Conservation (phyloP, 768 basidiomycete species). For the Filobasidium floriforme region DNA sequence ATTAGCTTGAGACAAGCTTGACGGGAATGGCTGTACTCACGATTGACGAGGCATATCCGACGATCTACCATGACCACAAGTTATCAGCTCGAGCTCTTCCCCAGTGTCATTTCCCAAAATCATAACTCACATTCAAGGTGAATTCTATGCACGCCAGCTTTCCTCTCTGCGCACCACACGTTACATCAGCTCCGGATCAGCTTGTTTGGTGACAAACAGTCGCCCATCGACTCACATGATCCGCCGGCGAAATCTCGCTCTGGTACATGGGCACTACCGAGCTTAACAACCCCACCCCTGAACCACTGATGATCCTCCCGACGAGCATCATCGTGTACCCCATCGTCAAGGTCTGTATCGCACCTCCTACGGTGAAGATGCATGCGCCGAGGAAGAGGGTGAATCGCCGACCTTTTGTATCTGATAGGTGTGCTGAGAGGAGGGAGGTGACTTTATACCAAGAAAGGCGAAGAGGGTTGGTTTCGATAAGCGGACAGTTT, state of each 20-base stretch:
- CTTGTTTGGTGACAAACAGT: no score
- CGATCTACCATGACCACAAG: conserved; percentile 46
- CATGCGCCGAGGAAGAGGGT: conserved; percentile 75
- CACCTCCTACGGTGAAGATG: conserved; percentile 78
- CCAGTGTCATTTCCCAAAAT: not conserved
- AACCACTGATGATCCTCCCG: conserved; percentile 74
- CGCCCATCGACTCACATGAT: conserved; percentile 53
- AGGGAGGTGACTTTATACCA: conserved; percentile 65
- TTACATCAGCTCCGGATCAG: conserved; percentile 6
- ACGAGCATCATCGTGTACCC: conserved; percentile 75
- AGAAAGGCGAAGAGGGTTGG: no score
- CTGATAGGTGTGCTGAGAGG: conserved; percentile 79
- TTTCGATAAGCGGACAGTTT: no score
- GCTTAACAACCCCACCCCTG: conserved; percentile 82
- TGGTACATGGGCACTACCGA: conserved; percentile 53
- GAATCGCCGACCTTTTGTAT: conserved; percentile 72
- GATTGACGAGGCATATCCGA: conserved; percentile 83
- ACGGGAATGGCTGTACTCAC: conserved; percentile 55
- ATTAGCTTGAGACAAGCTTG: not conserved
- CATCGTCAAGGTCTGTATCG: conserved; percentile 67
- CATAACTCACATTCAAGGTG: conserved; percentile 57
- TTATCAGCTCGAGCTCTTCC: not conserved
- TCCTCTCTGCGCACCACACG: conserved; percentile 56
- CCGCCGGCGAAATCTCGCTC: conserved; percentile 87
- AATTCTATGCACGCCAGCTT: conserved; percentile 92